Percentiles rank a stretch among this genome's conserved stretches.
Evolutionary conservation across 1,284 basidiomycete species (phyloP).

Genomic region (Agaricales sp.): DNA sequence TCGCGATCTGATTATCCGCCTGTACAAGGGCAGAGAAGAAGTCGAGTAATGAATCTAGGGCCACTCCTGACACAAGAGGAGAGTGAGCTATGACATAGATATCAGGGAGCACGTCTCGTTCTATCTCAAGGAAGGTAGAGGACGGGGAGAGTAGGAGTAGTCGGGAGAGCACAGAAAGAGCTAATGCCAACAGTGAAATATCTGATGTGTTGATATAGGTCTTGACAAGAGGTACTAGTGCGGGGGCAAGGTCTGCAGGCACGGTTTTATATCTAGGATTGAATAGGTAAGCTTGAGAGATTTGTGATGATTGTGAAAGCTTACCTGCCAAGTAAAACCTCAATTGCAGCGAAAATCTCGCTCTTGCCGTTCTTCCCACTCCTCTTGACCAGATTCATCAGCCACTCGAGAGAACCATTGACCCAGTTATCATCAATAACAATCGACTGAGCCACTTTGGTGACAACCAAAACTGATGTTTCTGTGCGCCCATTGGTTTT

Average conservation of each 20-base stretch:
- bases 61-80: slow-evolving; percentile 61
- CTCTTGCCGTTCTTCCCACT: slow-evolving; percentile 73
- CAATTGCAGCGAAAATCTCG: slow-evolving; percentile 74
- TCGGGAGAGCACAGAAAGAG: slow-evolving; percentile 60
- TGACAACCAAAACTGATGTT: slow-evolving; percentile 62
- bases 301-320: slow-evolving; percentile 8
- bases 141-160: slow-evolving; percentile 62
- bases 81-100: slow-evolving; percentile 71
- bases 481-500: slow-evolving; percentile 65
- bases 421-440: slow-evolving; percentile 68
- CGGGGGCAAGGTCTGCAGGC: slow-evolving; percentile 48
- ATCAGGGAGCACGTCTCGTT: slow-evolving; percentile 55
- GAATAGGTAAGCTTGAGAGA: slow-evolving; percentile 4
- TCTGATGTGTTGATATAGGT: slow-evolving; percentile 65
- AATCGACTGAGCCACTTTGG: slow-evolving; percentile 44
- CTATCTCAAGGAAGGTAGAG: slow-evolving; percentile 61
- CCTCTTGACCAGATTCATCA: slow-evolving; percentile 70
- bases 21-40: slow-evolving; percentile 80
- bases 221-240: slow-evolving; percentile 65
- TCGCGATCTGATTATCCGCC: slow-evolving; percentile 73
- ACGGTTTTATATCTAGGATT: slow-evolving; percentile 52
- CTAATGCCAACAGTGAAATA: slow-evolving; percentile 69
- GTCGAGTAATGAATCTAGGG: slow-evolving; percentile 70
- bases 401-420: slow-evolving; percentile 68
- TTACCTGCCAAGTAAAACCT: slow-evolving; percentile 62